Evolutionary conservation across 2,329 filamentous ascomycete species (phyloP), one percentile per base, ranked within the genome.

Genomic region (Hypomyces perniciosus): DNA sequence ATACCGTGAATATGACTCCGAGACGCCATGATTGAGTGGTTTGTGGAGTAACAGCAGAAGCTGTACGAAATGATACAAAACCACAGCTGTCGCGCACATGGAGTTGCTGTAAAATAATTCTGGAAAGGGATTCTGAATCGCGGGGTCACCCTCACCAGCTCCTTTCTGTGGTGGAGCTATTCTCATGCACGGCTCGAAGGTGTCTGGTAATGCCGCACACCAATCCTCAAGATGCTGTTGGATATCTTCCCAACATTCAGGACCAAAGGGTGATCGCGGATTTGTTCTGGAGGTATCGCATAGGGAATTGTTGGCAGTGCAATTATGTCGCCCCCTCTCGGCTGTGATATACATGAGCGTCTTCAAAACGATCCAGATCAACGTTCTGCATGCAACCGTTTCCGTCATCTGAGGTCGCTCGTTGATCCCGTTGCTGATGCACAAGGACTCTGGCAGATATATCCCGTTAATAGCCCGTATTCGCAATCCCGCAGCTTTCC

Each of bases 1-100:
- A 37, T 44, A 53, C 20, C 51, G 35, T 4, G 43, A 20, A 49
- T 49, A 38, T 28, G 40, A 10, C 28, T 45, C 49, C 8, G 34
- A 12, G 5, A 20, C 12, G 31, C 37, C 47, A 8, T 46, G 46
- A 27, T 43, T 41, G 10, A 46, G 39, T 26, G 53, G 50, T 29
- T 48, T 55, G 38, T 57, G 55, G 7, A 57, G 49, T 7, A 56
- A 42, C 6, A 56, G 40, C 34, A 56, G 50, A 30, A 57, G 48
- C 20, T 55, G 53, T 5, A 51, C 55, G 40, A 57, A 56, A 43
- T 57, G 56, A 28, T 57, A 57, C 9, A 57, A 43, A 5, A 57
- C 38, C 12, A 50, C 48, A 9, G 56, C 54, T 4, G 56, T 56
- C 20, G 56, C 53, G 4, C 54, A 55, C 54, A 57, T 56, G 40